These are phyloP conservation scores for Tagetes patula DNA, from an alignment of 129 eudicot species.

Conservation along the genomic window DNA sequence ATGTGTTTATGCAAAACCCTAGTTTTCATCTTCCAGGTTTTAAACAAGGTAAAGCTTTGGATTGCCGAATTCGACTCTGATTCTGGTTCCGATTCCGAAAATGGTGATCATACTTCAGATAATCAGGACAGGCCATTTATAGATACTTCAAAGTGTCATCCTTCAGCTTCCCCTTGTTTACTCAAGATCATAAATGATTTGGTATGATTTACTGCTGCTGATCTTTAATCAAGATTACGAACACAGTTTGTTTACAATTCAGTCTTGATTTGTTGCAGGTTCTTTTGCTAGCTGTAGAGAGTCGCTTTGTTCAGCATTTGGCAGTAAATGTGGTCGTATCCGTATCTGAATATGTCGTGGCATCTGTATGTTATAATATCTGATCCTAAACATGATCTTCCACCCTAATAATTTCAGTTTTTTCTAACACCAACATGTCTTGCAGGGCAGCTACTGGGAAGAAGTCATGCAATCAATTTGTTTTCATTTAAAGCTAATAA, in stretches of 20 bases:
- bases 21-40: slow-evolving; percentile 39
- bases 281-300: slow-evolving; percentile 43
- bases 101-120: slow-evolving; percentile 27
- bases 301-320: slow-evolving; percentile 53
- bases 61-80: slow-evolving; percentile 41
- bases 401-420: slow-evolving; percentile 4
- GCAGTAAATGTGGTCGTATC: slow-evolving; percentile 56
- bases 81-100: slow-evolving; percentile 28
- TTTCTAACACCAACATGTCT: slow-evolving; percentile 13
- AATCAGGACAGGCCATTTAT: slow-evolving; percentile 29
- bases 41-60: slow-evolving; percentile 46
- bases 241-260: background rate
- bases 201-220: slow-evolving; percentile 26
- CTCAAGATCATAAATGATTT: slow-evolving; percentile 39
- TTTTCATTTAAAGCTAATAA: slow-evolving; percentile 45
- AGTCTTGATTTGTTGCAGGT: slow-evolving; percentile 37
- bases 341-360: slow-evolving; percentile 51
- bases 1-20: slow-evolving; percentile 25
- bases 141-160: slow-evolving; percentile 26
- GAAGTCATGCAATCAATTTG: slow-evolving; percentile 47
- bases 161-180: slow-evolving; percentile 38
- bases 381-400: background rate
- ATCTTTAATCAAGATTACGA: slow-evolving; percentile 2
- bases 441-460: slow-evolving; percentile 57
- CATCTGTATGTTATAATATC: slow-evolving; percentile 46